phyloP scores from a whole-genome alignment of 1,284 basidiomycete genomes.

The Anthracocystis walkeri region DNA sequence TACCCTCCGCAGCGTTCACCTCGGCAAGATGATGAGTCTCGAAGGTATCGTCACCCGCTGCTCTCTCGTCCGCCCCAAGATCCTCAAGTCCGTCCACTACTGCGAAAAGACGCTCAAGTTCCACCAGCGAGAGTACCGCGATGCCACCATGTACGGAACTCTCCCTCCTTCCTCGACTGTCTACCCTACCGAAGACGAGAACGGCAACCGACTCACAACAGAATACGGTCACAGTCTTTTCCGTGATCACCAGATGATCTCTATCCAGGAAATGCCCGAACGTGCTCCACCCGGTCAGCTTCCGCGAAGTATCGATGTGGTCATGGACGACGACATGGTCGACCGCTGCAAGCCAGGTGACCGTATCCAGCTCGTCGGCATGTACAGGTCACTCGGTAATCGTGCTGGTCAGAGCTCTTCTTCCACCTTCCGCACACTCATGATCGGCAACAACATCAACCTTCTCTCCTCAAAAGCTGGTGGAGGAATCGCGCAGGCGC shows the following conservation, averaged over 20 bases:
- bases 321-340: conserved; percentile 95
- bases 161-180: conserved; percentile 57
- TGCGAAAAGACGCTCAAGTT: conserved; percentile 87
- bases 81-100: conserved; percentile 96
- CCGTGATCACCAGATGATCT: conserved; percentile 95
- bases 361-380: conserved; percentile 94
- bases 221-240: conserved; percentile 94
- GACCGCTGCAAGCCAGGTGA: conserved; percentile 98
- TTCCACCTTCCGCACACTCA: conserved; percentile 85
- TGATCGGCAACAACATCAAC: conserved; percentile 95
- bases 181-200: conserved; percentile 90
- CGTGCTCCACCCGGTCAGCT: conserved; percentile 96
- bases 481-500: conserved; percentile 92
- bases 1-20: conserved; percentile 85
- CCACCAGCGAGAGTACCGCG: conserved; percentile 90
- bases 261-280: conserved; percentile 99
- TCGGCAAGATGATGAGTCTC: conserved; percentile 95
- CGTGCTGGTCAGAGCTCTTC: conserved; percentile 78
- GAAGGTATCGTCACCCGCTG: conserved; percentile 98
- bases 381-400: conserved; percentile 92
- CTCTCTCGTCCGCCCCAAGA: conserved; percentile 97
- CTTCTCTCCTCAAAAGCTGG: conserved; percentile 96
- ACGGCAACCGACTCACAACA: conserved; percentile 86
- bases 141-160: conserved; percentile 90
- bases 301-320: conserved; percentile 93